Evolutionary conservation across 805 yeast genomes (phyloP), one percentile per base, ranked within the genome.

Genomic region (Spathaspora sp.): DNA sequence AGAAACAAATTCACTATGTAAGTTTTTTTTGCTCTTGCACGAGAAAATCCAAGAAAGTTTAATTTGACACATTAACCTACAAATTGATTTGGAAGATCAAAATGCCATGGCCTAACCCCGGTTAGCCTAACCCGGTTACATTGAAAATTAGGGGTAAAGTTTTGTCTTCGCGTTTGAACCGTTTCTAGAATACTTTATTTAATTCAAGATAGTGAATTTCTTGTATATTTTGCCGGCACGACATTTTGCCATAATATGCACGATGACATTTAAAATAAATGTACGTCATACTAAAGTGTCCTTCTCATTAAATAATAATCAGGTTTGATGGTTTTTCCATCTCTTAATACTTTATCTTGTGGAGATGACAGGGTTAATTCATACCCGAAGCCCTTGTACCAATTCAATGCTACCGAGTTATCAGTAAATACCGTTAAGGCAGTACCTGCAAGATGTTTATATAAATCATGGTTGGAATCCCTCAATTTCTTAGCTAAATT

Each of bases 341-440:
- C 64, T 40, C 85, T 64, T 16, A 79, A 54, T 1, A 18, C 50
- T 44, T 61, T 69, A 54, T 79, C 83, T 12, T 52, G 46, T 0
- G 85, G 86, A 10, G 83, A 77, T 51, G 72, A 71, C 1, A 55
- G 60, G 1, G 79, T 64, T 3, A 57, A 46, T 0, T 38, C 43
- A 57, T 79, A 82, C 0, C 79, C 80, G 32, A 70, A 46, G 4
- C 59, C 59, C 3, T 32, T 39, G 57, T 82, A 82, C 77, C 83
- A 79, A 0, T 57, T 49, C 16, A 69, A 51, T 0, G 83, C 85
- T 2, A 52, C 58, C 5, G 17, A 19, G 55, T 82, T 82, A 16
- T 68, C 72, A 23, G 76, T 54, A 56, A 82, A 82, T 1, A 81
- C 86, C 1, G 86, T 82, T 40, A 82, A 61, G 3, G 73, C 60